Evolutionary conservation across 371 early-diverging fungal species (phyloP).

Genomic region (Blakeslea trispora): DNA sequence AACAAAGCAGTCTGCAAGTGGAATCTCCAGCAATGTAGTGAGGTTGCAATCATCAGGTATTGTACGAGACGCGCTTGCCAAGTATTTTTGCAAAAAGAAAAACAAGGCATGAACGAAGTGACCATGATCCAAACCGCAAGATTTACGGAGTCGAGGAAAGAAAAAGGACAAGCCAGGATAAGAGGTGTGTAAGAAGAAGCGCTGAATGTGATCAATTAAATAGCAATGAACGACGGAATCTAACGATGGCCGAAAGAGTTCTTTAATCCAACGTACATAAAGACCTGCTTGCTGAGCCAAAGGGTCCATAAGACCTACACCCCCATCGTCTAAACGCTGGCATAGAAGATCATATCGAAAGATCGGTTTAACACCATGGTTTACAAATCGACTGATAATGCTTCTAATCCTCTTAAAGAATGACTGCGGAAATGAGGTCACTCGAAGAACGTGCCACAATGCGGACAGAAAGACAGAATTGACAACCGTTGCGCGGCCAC

Average conservation of each 20-base stretch:
- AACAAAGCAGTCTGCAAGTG: neutral
- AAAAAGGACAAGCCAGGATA: neutral
- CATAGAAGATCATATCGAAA: neutral
- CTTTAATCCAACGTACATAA: constrained; percentile 13
- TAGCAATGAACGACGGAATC: neutral
- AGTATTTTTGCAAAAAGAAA: neutral
- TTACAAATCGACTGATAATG: neutral
- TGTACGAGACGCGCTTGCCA: neutral
- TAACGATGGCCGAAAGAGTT: neutral
- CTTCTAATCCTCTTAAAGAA: neutral
- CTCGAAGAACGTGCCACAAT: constrained; percentile 22
- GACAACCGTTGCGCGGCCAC: constrained; percentile 11
- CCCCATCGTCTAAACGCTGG: neutral
- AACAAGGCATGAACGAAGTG: neutral
- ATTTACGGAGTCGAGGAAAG: neutral
- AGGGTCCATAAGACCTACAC: constrained; percentile 12
- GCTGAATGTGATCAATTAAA: neutral
- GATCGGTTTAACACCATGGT: neutral
- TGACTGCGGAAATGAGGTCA: neutral
- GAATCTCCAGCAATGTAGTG: neutral
- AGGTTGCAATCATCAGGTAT: neutral
- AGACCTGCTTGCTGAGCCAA: constrained; percentile 8
- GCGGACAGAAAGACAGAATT: constrained; percentile 20
- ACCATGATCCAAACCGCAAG: neutral
- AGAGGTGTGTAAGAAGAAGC: neutral